These are phyloP conservation scores for Zygotorulaspora mrakii DNA, from an alignment of 1,139 yeast genomes.

Conservation along the genomic window DNA sequence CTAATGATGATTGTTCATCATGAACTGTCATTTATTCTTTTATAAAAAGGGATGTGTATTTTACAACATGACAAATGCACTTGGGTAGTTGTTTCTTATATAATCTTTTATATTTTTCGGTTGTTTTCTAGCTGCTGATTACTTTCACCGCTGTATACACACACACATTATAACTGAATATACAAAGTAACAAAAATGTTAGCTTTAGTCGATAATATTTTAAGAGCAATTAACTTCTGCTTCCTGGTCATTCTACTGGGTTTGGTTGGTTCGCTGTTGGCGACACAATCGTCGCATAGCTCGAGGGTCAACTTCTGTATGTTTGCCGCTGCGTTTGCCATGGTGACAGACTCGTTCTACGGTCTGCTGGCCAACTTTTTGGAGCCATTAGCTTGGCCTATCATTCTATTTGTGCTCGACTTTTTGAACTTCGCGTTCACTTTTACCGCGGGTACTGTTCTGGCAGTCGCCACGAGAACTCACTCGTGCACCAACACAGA, in stretches of 20 bases:
- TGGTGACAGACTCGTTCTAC: slow-evolving; percentile 74
- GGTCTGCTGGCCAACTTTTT: slow-evolving; percentile 76
- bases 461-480: slow-evolving; percentile 82
- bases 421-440: slow-evolving; percentile 87
- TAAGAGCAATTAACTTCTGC: slow-evolving; percentile 70
- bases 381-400: slow-evolving; percentile 83
- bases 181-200: slow-evolving; percentile 23
- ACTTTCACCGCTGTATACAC: too few relatives aligned
- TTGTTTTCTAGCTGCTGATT: too few relatives aligned
- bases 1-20: background rate
- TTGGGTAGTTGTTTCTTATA: too few relatives aligned
- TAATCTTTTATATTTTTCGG: too few relatives aligned
- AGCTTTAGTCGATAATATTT: slow-evolving; percentile 62
- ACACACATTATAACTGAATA: too few relatives aligned
- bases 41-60: slow-evolving; percentile 5
- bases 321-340: slow-evolving; percentile 81
- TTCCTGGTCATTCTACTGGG: slow-evolving; percentile 78
- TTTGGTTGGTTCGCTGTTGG: slow-evolving; percentile 79
- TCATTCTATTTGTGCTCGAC: slow-evolving; percentile 69
- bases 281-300: slow-evolving; percentile 52
- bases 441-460: slow-evolving; percentile 89
- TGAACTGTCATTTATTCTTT: background rate
- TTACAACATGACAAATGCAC: background rate
- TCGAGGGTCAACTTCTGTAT: slow-evolving; percentile 87
- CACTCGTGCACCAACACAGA: slow-evolving; percentile 75